A percentile compares a stretch with the other conserved stretches of the same genome.
Evolutionary conservation across 345 rosid genomes (phyloP).

Genomic region (Moricandia moricandioides): DNA sequence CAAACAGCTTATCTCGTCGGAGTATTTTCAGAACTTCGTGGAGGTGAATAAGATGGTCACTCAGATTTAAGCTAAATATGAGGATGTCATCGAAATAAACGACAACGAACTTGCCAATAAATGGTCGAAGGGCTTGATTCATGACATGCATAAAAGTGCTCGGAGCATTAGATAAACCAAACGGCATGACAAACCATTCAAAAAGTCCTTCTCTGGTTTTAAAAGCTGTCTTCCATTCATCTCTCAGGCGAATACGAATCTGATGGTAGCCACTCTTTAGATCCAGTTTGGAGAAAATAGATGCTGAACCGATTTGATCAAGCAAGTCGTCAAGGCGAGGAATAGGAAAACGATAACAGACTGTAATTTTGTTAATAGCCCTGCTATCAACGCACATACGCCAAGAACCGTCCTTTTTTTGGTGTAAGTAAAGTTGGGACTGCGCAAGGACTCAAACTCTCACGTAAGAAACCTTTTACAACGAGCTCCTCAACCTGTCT

Average conservation of each 20-base stretch:
- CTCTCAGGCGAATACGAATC: neutral
- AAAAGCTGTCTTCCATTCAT: neutral
- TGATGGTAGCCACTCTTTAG: neutral
- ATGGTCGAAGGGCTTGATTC: neutral
- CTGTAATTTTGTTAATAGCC: neutral
- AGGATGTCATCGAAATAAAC: no score
- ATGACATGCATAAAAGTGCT: neutral
- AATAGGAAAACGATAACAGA: neutral
- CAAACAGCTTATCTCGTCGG: no score
- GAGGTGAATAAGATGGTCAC: no score
- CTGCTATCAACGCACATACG: neutral
- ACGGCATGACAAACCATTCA: neutral
- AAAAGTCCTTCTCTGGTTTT: neutral
- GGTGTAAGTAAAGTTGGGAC: neutral
- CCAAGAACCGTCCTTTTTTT: neutral
- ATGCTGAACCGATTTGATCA: neutral
- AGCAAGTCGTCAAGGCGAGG: neutral
- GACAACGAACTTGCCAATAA: no score
- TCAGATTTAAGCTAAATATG: no score
- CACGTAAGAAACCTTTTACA: neutral
- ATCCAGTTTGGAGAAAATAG: neutral
- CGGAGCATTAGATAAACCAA: neutral
- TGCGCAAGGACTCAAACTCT: neutral
- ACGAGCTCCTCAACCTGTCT: neutral
- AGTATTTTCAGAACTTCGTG: no score